Evolutionary conservation across 176 grass and related monocot genomes (phyloP).

Genomic region (Hordeum marinum): DNA sequence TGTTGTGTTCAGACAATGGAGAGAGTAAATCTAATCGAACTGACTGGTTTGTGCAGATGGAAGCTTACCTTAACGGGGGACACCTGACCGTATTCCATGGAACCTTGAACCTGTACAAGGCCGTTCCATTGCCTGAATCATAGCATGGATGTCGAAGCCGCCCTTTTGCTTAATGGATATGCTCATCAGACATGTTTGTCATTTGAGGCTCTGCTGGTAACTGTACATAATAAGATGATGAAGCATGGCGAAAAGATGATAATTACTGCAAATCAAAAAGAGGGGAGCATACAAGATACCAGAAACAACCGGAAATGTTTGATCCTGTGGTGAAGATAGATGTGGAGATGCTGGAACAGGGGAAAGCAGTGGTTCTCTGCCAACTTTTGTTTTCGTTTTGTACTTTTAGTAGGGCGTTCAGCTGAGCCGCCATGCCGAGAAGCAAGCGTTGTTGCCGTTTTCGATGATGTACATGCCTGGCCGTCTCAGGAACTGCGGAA

Average conservation of each 20-base stretch:
- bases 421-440: conserved; percentile 7
- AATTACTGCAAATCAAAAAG: background rate
- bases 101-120: conserved; percentile 71
- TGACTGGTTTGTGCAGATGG: conserved; percentile 46
- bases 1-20: background rate
- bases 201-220: conserved; percentile 26
- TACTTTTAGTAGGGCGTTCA: background rate
- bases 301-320: background rate
- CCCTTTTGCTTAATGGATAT: background rate
- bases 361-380: background rate
- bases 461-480: conserved; percentile 4
- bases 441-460: background rate
- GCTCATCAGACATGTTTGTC: background rate
- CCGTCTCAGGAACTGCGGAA: background rate
- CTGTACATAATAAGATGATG: conserved; percentile 38
- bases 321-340: background rate
- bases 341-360: background rate
- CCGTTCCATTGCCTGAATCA: conserved; percentile 32
- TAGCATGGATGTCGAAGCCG: background rate
- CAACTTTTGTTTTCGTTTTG: background rate
- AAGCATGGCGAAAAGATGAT: conserved; percentile 24
- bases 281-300: background rate
- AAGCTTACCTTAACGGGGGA: conserved; percentile 61
- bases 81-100: conserved; percentile 75
- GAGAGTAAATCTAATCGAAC: background rate